These are phyloP conservation scores for Aspergillus sp. DNA, from an alignment of 2,329 filamentous ascomycete genomes.

Conservation along the genomic window DNA sequence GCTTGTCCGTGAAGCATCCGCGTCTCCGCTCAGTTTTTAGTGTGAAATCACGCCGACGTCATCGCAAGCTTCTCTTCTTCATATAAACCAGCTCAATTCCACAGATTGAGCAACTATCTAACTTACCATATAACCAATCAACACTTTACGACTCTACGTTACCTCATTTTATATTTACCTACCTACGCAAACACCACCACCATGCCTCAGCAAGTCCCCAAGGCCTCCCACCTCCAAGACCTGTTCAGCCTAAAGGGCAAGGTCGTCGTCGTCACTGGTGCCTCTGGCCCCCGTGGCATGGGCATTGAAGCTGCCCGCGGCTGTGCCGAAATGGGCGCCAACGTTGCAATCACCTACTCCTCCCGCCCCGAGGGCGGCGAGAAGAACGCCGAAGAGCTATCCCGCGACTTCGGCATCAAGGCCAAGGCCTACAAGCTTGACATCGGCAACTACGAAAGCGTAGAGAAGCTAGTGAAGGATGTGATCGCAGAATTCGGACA, in stretches of 20 bases:
- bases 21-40: not conserved
- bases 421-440: conserved; percentile 67
- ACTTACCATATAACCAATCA: not conserved
- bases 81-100: not conserved
- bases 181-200: conserved; percentile 10
- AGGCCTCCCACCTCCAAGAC: conserved; percentile 36
- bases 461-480: conserved; percentile 57
- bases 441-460: conserved; percentile 57
- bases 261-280: conserved; percentile 50
- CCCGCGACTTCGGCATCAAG: conserved; percentile 62
- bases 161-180: not conserved
- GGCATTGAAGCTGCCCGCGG: conserved; percentile 66
- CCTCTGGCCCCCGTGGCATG: conserved; percentile 63
- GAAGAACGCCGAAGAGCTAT: conserved; percentile 64
- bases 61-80: not conserved
- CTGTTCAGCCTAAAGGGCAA: conserved; percentile 51
- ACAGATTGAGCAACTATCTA: too few relatives aligned
- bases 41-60: conserved; percentile 5
- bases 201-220: conserved; percentile 42
- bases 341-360: conserved; percentile 67
- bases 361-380: conserved; percentile 61
- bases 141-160: not conserved
- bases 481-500: conserved; percentile 69
- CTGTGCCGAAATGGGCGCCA: conserved; percentile 64
- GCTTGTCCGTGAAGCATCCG: not conserved